These are phyloP conservation scores for Calvatia gigantea DNA, from an alignment of 768 basidiomycete species.

Conservation along the genomic window DNA sequence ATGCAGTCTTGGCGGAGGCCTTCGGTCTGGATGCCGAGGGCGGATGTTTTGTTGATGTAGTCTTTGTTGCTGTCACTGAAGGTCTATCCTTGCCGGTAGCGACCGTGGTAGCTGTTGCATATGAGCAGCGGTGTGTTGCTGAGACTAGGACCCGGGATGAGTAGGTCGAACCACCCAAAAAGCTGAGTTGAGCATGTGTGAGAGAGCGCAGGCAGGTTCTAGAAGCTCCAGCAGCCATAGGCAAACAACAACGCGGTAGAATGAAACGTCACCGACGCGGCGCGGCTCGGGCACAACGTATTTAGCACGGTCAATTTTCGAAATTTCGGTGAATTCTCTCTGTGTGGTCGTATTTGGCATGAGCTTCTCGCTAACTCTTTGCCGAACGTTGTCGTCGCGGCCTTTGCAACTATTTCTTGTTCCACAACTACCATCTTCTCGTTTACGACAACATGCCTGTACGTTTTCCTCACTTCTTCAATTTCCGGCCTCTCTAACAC, in stretches of 20 bases:
- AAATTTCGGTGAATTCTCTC: background rate
- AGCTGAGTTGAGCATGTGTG: conserved; percentile 4
- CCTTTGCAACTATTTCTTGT: conserved; percentile 22
- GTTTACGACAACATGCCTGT: conserved; percentile 34
- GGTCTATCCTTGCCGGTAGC: background rate
- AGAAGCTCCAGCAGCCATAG: conserved; percentile 21
- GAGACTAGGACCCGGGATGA: background rate
- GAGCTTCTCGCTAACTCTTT: background rate
- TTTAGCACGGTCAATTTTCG: background rate
- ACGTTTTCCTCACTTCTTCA: conserved; percentile 17
- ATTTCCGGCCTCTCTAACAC: conserved; percentile 1
- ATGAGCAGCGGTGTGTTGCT: background rate
- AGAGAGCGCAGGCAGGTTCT: conserved; percentile 16
- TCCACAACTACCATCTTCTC: conserved; percentile 25
- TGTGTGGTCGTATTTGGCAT: conserved; percentile 20
- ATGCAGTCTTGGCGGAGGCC: background rate
- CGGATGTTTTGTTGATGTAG: background rate
- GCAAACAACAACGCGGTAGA: background rate
- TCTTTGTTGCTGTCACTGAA: conserved; percentile 7
- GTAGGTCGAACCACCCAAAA: background rate
- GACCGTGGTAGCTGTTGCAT: background rate
- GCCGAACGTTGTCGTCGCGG: conserved; percentile 1
- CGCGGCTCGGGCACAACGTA: background rate
- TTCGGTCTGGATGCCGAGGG: background rate
- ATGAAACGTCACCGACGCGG: conserved; percentile 4